Conservation (phyloP, 116 monocot species). For the Phalaenopsis hybrid region DNA sequence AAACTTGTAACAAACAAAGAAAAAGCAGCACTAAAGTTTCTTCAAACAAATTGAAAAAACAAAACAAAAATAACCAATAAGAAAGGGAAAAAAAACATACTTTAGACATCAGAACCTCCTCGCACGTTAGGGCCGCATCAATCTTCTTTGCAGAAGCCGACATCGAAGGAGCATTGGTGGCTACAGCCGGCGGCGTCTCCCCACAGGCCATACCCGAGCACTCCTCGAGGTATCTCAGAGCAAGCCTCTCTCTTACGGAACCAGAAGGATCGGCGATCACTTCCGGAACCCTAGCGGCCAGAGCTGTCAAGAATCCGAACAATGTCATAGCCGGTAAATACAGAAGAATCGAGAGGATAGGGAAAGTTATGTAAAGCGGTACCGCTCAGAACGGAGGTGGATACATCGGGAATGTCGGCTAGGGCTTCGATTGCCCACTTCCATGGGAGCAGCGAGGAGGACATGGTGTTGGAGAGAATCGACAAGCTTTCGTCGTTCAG, state of each 20-base stretch:
- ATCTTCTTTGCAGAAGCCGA: background rate
- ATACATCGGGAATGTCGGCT: background rate
- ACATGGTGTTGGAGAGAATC: background rate
- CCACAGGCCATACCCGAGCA: background rate
- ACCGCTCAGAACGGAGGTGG: constrained; percentile 3
- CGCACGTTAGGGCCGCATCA: constrained; percentile 5
- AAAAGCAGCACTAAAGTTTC: background rate
- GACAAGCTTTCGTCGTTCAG: background rate
- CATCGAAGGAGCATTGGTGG: background rate
- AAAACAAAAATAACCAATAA: background rate
- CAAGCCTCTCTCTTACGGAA: background rate
- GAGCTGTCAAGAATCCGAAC: background rate
- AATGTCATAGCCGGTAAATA: background rate
- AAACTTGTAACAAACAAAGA: background rate
- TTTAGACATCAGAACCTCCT: constrained; percentile 1
- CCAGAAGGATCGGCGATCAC: background rate
- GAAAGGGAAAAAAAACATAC: background rate
- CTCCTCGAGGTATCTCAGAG: constrained; percentile 9
- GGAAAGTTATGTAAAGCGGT: background rate
- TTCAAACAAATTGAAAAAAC: background rate
- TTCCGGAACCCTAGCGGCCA: background rate
- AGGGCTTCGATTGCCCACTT: constrained; percentile 6
- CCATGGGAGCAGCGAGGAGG: constrained; percentile 1
- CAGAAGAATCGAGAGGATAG: background rate
- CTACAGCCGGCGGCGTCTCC: constrained; percentile 3